Evolutionary conservation across 495 filamentous ascomycete species (phyloP), one percentile per base, ranked within the genome.

Genomic region (Penicillium coffeae): DNA sequence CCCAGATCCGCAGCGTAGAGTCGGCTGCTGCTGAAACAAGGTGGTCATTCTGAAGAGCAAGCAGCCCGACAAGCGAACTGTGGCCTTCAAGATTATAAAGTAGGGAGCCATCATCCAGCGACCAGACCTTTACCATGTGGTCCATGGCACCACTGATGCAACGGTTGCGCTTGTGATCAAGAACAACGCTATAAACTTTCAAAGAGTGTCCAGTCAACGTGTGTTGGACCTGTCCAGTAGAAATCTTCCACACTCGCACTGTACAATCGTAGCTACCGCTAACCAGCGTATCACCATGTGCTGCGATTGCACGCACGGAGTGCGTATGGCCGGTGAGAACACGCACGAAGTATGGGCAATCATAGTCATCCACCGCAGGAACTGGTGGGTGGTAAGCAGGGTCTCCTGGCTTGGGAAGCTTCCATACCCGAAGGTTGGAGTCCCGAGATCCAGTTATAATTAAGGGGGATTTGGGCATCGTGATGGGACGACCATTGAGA

Each of bases 61-160:
- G 80, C 1, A 99, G 78, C 3, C 93, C 90, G 20, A 99, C 91
- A 33, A 99, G 81, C 22, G 93, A 86, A n/a, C 85, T 84, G 64
- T 97, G 91, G 30, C 93, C 91, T 65, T 97, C 93, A 1, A 99
- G 80, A 27, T 89, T 97, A 65, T 92, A 87, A 8, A 97, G 71
- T 43, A 88, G 84, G 2, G 83, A 71, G 1, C 93, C 93, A 25
- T 86, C 93, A 33, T 90, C 86, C n/a, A 99, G 75, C 14, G 91
- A 95, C 93, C 93, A 99, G 20, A 99, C 89, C 71, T 97, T 97
- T 55, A 99, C 92, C 55, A 88, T 75, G 59, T 93, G 95, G 55
- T 99, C 93, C 93, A 99, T 99, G 10, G 90, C 95, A 33, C 93
- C 93, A 59, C 90, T 96, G 62, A 99, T 97, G 68, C 93, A 99